Percentiles rank a stretch among this genome's conserved stretches.
Evolutionary conservation across 495 filamentous ascomycete genomes (phyloP).

Genomic region (Podospora pseudopauciseta): DNA sequence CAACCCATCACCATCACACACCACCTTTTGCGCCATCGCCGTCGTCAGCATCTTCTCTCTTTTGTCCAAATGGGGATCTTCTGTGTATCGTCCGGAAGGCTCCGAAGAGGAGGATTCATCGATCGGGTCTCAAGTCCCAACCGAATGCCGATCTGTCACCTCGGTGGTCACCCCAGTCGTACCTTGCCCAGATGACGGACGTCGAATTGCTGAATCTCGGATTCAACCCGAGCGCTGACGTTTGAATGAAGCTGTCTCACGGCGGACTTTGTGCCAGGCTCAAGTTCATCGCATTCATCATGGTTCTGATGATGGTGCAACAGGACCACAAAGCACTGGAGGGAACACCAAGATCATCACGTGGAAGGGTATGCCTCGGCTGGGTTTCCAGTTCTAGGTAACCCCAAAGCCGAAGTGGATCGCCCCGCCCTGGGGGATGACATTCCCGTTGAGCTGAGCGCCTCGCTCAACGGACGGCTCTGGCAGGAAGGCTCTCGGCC

Average conservation of each 20-base stretch:
- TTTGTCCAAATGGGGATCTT: background rate
- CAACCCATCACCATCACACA: no score
- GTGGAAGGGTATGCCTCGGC: slow-evolving; percentile 11
- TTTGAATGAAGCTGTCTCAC: background rate
- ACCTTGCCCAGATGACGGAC: no score
- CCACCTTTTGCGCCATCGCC: background rate
- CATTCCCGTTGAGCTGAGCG: background rate
- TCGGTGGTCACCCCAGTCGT: no score
- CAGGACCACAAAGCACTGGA: background rate
- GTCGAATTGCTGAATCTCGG: background rate
- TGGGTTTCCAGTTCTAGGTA: background rate
- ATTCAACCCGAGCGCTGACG: background rate
- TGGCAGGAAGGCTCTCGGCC: no score
- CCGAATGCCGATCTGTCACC: no score
- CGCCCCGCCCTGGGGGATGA: background rate
- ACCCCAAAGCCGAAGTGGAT: slow-evolving; percentile 5
- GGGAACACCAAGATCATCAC: slow-evolving; percentile 3
- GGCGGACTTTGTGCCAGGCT: background rate
- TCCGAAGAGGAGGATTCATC: background rate
- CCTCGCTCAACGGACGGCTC: background rate
- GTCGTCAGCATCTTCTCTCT: background rate
- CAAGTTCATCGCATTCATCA: background rate
- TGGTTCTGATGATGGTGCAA: background rate
- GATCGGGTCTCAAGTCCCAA: background rate
- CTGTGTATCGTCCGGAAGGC: background rate